Evolutionary conservation across 331 rosid genomes (phyloP).

Genomic region (Stylosanthes scabra): DNA sequence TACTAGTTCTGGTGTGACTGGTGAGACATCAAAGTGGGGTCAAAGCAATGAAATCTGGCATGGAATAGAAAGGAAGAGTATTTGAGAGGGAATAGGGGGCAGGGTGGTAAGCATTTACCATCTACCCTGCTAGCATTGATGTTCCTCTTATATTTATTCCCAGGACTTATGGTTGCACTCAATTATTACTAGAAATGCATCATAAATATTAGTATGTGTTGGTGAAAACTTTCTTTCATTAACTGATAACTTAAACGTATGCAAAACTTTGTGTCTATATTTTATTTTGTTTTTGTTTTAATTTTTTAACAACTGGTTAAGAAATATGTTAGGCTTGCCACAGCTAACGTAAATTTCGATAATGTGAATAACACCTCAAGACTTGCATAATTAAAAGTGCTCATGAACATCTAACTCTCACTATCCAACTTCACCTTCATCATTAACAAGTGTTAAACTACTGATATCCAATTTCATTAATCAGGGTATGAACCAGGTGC

Average conservation of each 20-base stretch:
- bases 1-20: slow-evolving; percentile 38
- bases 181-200: not conserved
- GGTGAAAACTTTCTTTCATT: not conserved
- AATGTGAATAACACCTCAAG: too few relatives aligned
- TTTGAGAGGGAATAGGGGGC: not conserved
- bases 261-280: not conserved
- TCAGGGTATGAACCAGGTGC: not conserved
- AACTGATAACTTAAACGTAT: not conserved
- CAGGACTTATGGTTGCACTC: not conserved
- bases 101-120: not conserved
- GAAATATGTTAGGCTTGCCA: too few relatives aligned
- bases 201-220: not conserved
- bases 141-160: not conserved
- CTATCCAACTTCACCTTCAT: too few relatives aligned
- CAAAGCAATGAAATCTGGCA: slow-evolving; percentile 1
- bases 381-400: too few relatives aligned
- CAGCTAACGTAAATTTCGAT: too few relatives aligned
- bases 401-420: too few relatives aligned
- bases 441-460: not conserved
- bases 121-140: slow-evolving; percentile 1
- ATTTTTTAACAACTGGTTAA: too few relatives aligned
- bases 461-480: not conserved
- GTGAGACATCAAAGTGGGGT: slow-evolving; percentile 16
- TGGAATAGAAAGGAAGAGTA: not conserved
- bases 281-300: too few relatives aligned